Percentiles rank a stretch among this genome's conserved stretches.
phyloP scores from a whole-genome alignment of 2,329 filamentous ascomycete genomes.

The Colletotrichum destructivum region DNA sequence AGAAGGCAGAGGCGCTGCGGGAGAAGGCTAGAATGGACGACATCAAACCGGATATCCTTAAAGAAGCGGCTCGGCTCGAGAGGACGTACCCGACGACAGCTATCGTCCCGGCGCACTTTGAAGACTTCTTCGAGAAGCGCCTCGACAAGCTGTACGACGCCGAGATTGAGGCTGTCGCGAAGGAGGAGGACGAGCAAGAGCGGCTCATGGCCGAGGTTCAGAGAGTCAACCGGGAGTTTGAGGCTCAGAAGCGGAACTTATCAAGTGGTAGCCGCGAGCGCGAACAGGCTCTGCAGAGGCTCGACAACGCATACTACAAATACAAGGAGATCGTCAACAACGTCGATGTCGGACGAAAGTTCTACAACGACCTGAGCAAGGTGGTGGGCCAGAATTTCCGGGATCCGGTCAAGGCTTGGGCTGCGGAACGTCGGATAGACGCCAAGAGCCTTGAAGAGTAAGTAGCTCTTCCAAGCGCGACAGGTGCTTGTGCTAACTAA shows the following conservation, averaged over 20 bases:
- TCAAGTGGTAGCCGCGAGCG: slow-evolving; percentile 79
- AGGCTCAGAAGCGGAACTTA: slow-evolving; percentile 77
- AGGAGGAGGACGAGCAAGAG: slow-evolving; percentile 84
- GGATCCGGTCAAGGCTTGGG: slow-evolving; percentile 83
- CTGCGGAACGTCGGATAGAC: slow-evolving; percentile 84
- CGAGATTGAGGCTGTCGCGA: slow-evolving; percentile 79
- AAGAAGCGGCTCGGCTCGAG: slow-evolving; percentile 88
- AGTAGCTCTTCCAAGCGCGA: slow-evolving; percentile 50
- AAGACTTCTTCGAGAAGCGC: slow-evolving; percentile 88
- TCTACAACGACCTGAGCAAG: slow-evolving; percentile 95
- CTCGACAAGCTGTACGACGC: slow-evolving; percentile 83
- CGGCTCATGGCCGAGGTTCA: slow-evolving; percentile 78
- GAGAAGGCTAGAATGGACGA: slow-evolving; percentile 90
- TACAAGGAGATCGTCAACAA: slow-evolving; percentile 97
- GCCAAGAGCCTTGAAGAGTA: slow-evolving; percentile 84
- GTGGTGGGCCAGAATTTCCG: slow-evolving; percentile 86
- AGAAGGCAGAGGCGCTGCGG: slow-evolving; percentile 83
- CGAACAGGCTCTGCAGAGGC: slow-evolving; percentile 86
- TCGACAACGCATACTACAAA: slow-evolving; percentile 94
- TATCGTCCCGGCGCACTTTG: slow-evolving; percentile 91
- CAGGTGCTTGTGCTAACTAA: slow-evolving; percentile 29
- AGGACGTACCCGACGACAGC: slow-evolving; percentile 87
- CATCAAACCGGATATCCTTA: slow-evolving; percentile 86
- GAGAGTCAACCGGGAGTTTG: slow-evolving; percentile 84
- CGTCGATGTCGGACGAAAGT: slow-evolving; percentile 91